These are phyloP conservation scores for Hermanozyma aechmeae DNA, from an alignment of 805 yeast species.

Conservation along the genomic window DNA sequence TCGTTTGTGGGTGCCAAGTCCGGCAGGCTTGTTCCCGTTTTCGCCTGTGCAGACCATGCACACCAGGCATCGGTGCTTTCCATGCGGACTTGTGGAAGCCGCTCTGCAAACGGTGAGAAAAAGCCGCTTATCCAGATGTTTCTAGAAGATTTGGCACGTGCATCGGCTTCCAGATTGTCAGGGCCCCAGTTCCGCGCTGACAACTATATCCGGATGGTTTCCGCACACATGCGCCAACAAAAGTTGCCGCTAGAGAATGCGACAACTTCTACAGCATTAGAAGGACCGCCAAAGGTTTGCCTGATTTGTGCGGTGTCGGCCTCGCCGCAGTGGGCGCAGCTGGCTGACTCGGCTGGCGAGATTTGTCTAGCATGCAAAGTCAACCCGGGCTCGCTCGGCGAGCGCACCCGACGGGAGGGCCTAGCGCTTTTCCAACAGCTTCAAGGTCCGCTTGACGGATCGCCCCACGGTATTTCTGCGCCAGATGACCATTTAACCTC, in stretches of 20 bases:
- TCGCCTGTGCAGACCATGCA: slow-evolving; percentile 35
- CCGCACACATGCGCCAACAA: too few species aligned
- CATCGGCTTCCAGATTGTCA: slow-evolving; percentile 8
- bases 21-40: slow-evolving; percentile 36
- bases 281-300: slow-evolving; percentile 6
- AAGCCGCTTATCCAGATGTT: slow-evolving; percentile 33
- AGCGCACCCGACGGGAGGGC: not conserved
- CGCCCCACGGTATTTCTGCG: not conserved
- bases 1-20: slow-evolving; percentile 11
- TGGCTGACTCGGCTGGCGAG: not conserved
- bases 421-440: not conserved
- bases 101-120: slow-evolving; percentile 15
- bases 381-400: not conserved
- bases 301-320: not conserved
- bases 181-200: slow-evolving; percentile 27
- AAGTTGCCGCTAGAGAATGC: too few species aligned
- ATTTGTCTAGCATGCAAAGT: not conserved
- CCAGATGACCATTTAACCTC: not conserved
- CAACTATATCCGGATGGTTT: slow-evolving; percentile 17
- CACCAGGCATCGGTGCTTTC: slow-evolving; percentile 8
- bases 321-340: not conserved
- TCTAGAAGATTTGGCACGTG: slow-evolving; percentile 23
- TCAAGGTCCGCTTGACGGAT: not conserved
- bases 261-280: too few species aligned
- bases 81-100: slow-evolving; percentile 21